These are phyloP conservation scores for Filobasidium uniguttulatum DNA, from an alignment of 1,284 basidiomycete species.

Conservation along the genomic window DNA sequence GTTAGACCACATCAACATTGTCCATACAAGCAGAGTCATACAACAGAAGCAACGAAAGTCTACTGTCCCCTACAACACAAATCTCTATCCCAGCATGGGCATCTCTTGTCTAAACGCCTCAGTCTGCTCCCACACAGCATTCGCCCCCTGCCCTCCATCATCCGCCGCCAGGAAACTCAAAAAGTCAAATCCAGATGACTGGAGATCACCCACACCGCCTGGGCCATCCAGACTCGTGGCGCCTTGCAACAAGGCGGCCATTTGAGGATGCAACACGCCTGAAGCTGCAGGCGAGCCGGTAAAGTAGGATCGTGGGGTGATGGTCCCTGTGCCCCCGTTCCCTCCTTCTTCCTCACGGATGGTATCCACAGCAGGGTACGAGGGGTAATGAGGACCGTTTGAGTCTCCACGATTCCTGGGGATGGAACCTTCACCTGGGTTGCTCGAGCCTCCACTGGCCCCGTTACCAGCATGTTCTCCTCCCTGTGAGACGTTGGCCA, in stretches of 20 bases:
- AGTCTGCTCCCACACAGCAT: constrained; percentile 14
- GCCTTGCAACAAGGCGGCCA: not conserved
- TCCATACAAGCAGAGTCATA: no score
- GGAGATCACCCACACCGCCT: no score
- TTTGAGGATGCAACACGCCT: no score
- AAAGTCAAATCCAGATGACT: constrained; percentile 13
- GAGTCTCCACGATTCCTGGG: not conserved
- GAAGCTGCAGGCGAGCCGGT: not conserved
- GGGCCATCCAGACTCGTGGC: not conserved
- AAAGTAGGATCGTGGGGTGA: not conserved
- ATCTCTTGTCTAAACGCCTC: constrained; percentile 15
- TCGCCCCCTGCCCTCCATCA: constrained; percentile 14
- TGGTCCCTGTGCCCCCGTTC: not conserved
- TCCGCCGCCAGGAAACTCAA: constrained; percentile 15
- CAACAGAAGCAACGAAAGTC: no score
- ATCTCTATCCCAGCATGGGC: constrained; percentile 16
- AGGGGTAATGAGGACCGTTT: no score
- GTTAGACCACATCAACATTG: no score
- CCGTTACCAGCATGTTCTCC: no score
- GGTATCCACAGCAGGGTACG: no score
- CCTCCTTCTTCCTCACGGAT: no score
- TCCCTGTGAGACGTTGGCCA: no score
- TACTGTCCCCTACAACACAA: no score
- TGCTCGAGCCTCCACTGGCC: no score
- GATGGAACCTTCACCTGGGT: not conserved